A percentile compares a stretch with the other conserved stretches of the same genome.
Evolutionary conservation across 2,329 filamentous ascomycete genomes (phyloP).

Genomic region (Cladosporium sp.): DNA sequence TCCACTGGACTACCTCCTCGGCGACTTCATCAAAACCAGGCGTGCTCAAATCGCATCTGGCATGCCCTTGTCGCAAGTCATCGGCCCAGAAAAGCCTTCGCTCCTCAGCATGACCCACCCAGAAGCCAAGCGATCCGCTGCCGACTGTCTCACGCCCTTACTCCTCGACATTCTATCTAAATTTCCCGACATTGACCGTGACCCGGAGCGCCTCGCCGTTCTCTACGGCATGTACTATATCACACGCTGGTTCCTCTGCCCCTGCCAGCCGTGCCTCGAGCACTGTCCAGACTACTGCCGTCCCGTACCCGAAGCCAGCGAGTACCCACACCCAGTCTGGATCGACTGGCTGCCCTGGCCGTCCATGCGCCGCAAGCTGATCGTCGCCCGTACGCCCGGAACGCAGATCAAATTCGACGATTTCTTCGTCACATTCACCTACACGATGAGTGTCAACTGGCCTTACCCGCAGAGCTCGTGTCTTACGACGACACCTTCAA

Average conservation of each 20-base stretch:
- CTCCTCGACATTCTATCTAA: conserved; percentile 80
- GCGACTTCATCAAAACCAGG: conserved; percentile 71
- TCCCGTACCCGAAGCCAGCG: conserved; percentile 63
- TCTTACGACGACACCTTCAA: conserved; percentile 41
- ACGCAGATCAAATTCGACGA: conserved; percentile 58
- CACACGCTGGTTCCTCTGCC: conserved; percentile 77
- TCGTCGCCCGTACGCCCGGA: conserved; percentile 41
- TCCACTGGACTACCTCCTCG: conserved; percentile 71
- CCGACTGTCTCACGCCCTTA: conserved; percentile 67
- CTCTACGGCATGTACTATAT: conserved; percentile 83
- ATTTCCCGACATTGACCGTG: conserved; percentile 73
- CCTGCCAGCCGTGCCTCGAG: conserved; percentile 74
- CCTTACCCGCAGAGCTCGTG: conserved; percentile 71
- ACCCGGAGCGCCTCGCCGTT: conserved; percentile 78
- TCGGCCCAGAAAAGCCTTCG: conserved; percentile 74
- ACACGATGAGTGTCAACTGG: conserved; percentile 76
- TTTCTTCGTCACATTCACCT: conserved; percentile 80
- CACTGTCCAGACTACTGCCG: conserved; percentile 69
- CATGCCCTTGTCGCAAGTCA: conserved; percentile 58
- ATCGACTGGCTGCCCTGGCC: conserved; percentile 80
- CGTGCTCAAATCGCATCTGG: conserved; percentile 64
- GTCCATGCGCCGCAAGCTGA: conserved; percentile 65
- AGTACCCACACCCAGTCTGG: conserved; percentile 71
- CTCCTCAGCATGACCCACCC: conserved; percentile 76
- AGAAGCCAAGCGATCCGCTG: conserved; percentile 33